These are phyloP conservation scores for Coemansia sp. DNA, from an alignment of 192 early-diverging fungal genomes.

Conservation along the genomic window DNA sequence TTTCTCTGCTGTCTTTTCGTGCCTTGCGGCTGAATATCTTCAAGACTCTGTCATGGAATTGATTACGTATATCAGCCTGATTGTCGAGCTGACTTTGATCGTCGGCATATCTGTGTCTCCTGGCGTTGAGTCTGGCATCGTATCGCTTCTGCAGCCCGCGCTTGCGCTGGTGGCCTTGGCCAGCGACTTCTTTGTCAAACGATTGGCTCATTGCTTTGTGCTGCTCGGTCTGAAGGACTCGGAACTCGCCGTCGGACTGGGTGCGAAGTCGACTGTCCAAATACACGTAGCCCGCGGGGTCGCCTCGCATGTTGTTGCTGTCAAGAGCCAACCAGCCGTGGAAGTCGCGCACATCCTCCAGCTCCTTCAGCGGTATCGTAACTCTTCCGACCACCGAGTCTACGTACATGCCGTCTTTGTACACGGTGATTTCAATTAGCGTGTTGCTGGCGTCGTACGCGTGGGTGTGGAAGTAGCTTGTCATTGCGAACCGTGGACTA, in stretches of 20 bases:
- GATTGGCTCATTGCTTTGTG: constrained; percentile 2
- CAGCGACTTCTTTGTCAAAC: neutral
- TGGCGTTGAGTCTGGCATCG: constrained; percentile 12
- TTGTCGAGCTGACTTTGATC: neutral
- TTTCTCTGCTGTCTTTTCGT: too few relatives aligned
- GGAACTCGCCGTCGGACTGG: constrained; percentile 7
- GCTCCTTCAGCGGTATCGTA: constrained; percentile 30
- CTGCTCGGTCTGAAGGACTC: constrained; percentile 1
- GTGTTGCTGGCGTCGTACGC: constrained; percentile 18
- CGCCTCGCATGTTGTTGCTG: neutral
- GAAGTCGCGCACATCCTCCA: constrained; percentile 33
- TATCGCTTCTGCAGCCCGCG: constrained; percentile 1
- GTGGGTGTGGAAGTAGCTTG: constrained; percentile 26
- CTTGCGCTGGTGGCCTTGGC: neutral
- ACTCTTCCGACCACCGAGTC: constrained; percentile 33
- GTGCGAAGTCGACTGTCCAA: constrained; percentile 21
- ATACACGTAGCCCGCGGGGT: constrained; percentile 35
- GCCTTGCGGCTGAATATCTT: too few relatives aligned
- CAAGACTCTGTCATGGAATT: too few relatives aligned
- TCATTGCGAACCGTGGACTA: constrained; percentile 25
- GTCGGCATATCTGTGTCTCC: neutral
- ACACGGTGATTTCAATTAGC: constrained; percentile 27
- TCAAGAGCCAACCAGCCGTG: constrained; percentile 38
- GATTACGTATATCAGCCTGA: too few relatives aligned
- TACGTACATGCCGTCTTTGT: constrained; percentile 25